phyloP scores from a whole-genome alignment of 2,329 filamentous ascomycete species.

The Tetracladium maxilliforme region DNA sequence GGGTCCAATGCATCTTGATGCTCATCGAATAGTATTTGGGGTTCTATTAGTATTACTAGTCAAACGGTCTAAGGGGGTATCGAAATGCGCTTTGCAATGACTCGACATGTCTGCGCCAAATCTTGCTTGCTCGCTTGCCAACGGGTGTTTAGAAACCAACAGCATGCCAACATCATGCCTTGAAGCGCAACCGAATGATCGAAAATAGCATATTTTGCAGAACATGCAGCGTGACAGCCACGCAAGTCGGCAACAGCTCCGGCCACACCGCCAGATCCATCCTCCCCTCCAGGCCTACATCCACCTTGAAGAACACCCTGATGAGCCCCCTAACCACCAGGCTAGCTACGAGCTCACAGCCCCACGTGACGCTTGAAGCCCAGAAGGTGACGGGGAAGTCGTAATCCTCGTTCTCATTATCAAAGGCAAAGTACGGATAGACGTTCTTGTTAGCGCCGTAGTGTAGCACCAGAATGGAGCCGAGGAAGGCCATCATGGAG shows the following conservation, averaged over 20 bases:
- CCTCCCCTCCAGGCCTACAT: slow-evolving; percentile 49
- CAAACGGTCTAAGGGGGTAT: no score
- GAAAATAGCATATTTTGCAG: slow-evolving; percentile 61
- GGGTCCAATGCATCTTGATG: no score
- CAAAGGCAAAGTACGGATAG: slow-evolving; percentile 57
- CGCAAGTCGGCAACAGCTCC: slow-evolving; percentile 49
- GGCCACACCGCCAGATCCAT: slow-evolving; percentile 51
- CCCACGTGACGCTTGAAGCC: slow-evolving; percentile 50
- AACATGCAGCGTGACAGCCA: slow-evolving; percentile 52
- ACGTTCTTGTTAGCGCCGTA: slow-evolving; percentile 53
- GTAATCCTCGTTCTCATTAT: slow-evolving; percentile 29
- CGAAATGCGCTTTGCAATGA: no score
- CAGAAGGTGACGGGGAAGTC: slow-evolving; percentile 49
- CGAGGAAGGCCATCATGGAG: slow-evolving; percentile 53
- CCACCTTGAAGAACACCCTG: slow-evolving; percentile 40
- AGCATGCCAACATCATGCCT: no score
- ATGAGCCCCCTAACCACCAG: slow-evolving; percentile 44
- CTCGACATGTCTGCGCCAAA: no score
- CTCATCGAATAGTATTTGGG: no score
- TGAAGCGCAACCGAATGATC: slow-evolving; percentile 48
- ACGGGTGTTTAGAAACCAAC: no score
- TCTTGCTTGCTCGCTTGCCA: no score
- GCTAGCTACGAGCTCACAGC: slow-evolving; percentile 47
- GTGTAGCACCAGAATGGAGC: slow-evolving; percentile 49
- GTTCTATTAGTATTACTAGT: no score